Evolutionary conservation across 768 basidiomycete species (phyloP), one percentile per base, ranked within the genome.

Genomic region (Mycena leptocephala): DNA sequence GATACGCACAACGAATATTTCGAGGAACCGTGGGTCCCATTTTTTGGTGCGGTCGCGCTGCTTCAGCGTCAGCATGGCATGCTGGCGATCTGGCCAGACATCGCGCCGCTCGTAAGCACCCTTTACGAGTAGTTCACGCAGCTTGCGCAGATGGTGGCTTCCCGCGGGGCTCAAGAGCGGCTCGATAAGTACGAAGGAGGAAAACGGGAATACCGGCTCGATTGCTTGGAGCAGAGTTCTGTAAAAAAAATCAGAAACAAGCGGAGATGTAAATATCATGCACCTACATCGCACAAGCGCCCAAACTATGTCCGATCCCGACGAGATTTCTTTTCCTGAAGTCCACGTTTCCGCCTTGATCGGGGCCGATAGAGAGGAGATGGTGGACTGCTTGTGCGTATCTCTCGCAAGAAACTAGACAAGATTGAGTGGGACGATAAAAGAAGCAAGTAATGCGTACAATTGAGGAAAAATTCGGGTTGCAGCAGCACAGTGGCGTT

Each of bases 301-400:
- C 93, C 24, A 95, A 83, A 1, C 93, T 94, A 81, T 95, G 93
- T 0, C 93, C 93, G 22, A 95, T 87, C 3, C 93, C 93, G 43
- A 94, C 86, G 3, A 95, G 83, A 55, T 87, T 90, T 74, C 91
- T 83, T 26, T 79, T 82, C 32, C 81, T 79, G 81, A 93, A 93
- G 72, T 92, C 86, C 37, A 91, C 84, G 11, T 81, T 78, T 11
- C 85, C 86, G 24, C 85, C 86, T 72, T 86, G 79, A 30, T 82
- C 79, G 8, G 86, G 84, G 6, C 86, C 88, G 5, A 83, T 85
- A 5, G 84, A 84, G 41, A 94, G 86, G 80, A 94, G 93, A 41
- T 88, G 88, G 76, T 92, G 89, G 14, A 87, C 89, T 7, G 91
- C 91, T 76, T 87, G 82, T 0, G 93, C 92, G 77, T 93, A 95